Evolutionary conservation across 495 filamentous ascomycete species (phyloP), one percentile per base, ranked within the genome.

Genomic region (Aspergillus wentii): DNA sequence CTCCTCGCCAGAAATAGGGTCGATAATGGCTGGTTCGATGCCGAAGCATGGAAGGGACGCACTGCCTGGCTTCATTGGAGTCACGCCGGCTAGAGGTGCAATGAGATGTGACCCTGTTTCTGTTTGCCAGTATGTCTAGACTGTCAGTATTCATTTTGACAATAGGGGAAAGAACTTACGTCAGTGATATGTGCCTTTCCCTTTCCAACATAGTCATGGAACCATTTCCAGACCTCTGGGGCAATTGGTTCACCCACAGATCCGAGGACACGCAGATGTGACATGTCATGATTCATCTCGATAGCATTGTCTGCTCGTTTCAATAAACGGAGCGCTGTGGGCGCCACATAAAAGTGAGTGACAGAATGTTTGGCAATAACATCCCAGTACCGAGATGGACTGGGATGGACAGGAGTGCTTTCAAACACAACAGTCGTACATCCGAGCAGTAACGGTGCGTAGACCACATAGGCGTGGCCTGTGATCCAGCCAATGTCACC

Each of bases 211-310:
- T 86, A 76, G 64, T 97, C 88, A 56, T 88, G 90, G 70, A 97
- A 98, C 92, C 92, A 98, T 66, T 96, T 96, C 92, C 92, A 98
- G 23, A 98, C 87, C 61, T 98, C 94, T 14, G 92, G 90, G 21
- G 92, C 92, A 56, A 98, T 97, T 22, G 92, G 92, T 64, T 98
- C 92, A 46, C 92, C 92, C 40, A 98, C 94, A n/a, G 89, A 95
- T 19, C 94, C 92, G 29, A 98, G 72, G 13, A 97, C 78, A 55
- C 92, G 76, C 41, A 98, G 76, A 48, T 82, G 79, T 61, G 85
- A 84, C 88, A 97, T 95, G 54, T 87, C 67, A 44, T 82, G 77
- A 64, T 85, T 86, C 32, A 95, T 87, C 56, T 94, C 10, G 22
- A 25, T 84, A 42, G 95, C 75, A 51, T 96, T 81, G 47, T 92